Base-by-base conservation (phyloP, 169 alveolate genomes). In the Toxoplasma gondii region DNA sequence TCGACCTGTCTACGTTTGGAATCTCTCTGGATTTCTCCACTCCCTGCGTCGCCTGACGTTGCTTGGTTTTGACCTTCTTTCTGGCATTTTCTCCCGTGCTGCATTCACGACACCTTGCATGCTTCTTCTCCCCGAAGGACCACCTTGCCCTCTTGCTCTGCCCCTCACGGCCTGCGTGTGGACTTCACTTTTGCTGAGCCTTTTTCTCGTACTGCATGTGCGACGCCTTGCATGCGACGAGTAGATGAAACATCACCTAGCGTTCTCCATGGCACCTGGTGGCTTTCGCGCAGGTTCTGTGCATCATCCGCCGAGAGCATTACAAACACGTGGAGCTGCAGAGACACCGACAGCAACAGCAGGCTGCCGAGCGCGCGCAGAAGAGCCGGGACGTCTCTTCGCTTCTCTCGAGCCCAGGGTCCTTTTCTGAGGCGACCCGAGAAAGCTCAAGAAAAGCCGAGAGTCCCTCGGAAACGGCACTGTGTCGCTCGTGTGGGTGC, bases 221-320 rank as follows among this genome's bases (percentile, higher is more conserved):
- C n/a, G n/a, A n/a, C n/a, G n/a, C n/a, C n/a, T n/a, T n/a, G 31
- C 36, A n/a, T 34, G 82, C 29, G 36, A 34, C 41, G 10, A 17
- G 38, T 7, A 22, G 41, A 12, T n/a, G 82, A 22, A n/a, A n/a
- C 41, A 5, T 22, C 9, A 17, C 10, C 7, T 69, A 34, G 82
- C 38, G 82, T 69, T 69, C 10, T n/a, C 29, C 41, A 5, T 7
- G 82, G 41, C 29, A 5, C 58, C 86, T 16, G 41, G 27, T 31
- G 10, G 45, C 7, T 19, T 27, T 16, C n/a, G 34, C 27, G 58
- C 80, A 86, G 92, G 80, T 86, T 16, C 49, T 86, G 80, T 86
- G 92, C 41, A 86, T 86, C 92, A 31, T 86, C 49, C 92, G 92
- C 34, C 31, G 39, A 9, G 92, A 86, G 92, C 92, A 86, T 80